Base-by-base conservation (phyloP, 2,329 filamentous ascomycete species). In the Aspergillus arachidicola region DNA sequence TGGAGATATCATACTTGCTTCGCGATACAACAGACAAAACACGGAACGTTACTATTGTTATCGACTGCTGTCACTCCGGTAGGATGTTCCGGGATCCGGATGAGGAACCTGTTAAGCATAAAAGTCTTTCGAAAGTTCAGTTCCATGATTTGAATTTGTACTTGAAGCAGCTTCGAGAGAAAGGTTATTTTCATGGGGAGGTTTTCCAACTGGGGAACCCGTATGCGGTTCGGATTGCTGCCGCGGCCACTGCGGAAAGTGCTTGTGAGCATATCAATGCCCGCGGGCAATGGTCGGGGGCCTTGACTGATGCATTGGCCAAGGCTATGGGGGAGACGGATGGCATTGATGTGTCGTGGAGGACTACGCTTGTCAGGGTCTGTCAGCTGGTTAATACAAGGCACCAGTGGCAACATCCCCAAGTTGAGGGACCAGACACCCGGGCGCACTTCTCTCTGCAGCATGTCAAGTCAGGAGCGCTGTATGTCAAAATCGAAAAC, bases 241-340 rank as follows among this genome's bases (percentile, higher is more conserved):
- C 59, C 4, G 28, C 54, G 6, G 45, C 53, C 30, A 36, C 54
- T 1, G 21, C n/a, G 4, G 59, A 61, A 48, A 57, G 28, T 21
- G 59, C 59, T 16, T 57, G 41, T 23, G 59, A 61, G 36, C 56
- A 57, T 56, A 28, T 38, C 9, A 53, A 51, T 50, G 28, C 54
- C 4, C 12, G 34, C 3, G 59, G 59, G 21, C 32, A 50, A 21
- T 61, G 59, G 59, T 48, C 43, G 1, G 59, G 58, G 2, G 58
- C 58, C 1, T 30, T 60, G 34, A 60, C 58, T 19, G 58, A 60
- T 23, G 58, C 58, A 9, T 21, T 60, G 28, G 36, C 38, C 2
- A 32, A 30, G 26, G 58, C 50, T 19, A 38, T 60, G n/a, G 38
- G 48, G 12, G 50, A 55, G 30, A 36, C 51, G 10, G 21, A 23